Evolutionary conservation across 2,329 filamentous ascomycete genomes (phyloP).

Genomic region (Hirsutella thompsonii): DNA sequence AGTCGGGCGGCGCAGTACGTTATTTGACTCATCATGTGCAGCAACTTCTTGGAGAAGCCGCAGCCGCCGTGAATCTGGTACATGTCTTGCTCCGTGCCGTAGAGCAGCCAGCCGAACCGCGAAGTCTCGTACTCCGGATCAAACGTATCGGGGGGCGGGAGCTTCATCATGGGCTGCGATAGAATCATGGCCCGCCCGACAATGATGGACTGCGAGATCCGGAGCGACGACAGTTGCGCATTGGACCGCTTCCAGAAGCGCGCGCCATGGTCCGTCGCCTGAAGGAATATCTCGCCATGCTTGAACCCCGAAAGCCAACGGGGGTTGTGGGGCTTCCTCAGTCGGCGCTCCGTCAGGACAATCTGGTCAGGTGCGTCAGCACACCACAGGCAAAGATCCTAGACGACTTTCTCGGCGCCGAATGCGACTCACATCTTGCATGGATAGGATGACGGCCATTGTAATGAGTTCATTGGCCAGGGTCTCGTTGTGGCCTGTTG

Average conservation of each 20-base stretch:
- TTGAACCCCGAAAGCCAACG: constrained; percentile 25
- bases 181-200: constrained; percentile 25
- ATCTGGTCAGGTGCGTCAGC: constrained; percentile 12
- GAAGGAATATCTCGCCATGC: constrained; percentile 20
- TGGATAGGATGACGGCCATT: constrained; percentile 22
- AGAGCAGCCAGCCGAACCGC: constrained; percentile 25
- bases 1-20: constrained; percentile 22
- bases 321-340: constrained; percentile 16
- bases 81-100: constrained; percentile 20
- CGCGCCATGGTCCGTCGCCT: constrained; percentile 20
- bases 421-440: constrained; percentile 22
- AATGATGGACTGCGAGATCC: constrained; percentile 24
- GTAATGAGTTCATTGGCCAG: constrained; percentile 21
- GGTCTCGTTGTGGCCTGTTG: constrained; percentile 8
- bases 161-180: constrained; percentile 23
- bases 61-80: constrained; percentile 27
- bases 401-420: too few species aligned
- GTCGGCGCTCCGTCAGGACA: constrained; percentile 22
- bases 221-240: constrained; percentile 19
- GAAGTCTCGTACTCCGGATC: constrained; percentile 14
- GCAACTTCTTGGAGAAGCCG: constrained; percentile 25
- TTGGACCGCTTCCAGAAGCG: constrained; percentile 22
- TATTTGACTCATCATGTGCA: constrained; percentile 23
- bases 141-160: constrained; percentile 14
- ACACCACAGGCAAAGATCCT: background rate